A percentile compares a stretch with the other conserved stretches of the same genome.
These are phyloP conservation scores for Gaeumannomyces tritici DNA, from an alignment of 2,329 filamentous ascomycete genomes.

Conservation along the genomic window DNA sequence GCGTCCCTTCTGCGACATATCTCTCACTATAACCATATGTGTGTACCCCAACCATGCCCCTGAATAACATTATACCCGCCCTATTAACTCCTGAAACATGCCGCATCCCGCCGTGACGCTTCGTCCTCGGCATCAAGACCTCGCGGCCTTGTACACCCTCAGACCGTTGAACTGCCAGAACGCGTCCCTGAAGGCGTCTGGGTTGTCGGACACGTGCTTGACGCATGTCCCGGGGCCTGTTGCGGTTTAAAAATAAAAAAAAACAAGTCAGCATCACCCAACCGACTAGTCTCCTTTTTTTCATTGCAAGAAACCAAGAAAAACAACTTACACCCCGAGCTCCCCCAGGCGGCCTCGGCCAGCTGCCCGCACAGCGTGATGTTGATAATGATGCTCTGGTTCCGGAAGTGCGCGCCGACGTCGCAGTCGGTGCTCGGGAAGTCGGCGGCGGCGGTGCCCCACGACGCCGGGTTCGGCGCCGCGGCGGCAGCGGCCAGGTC, in stretches of 20 bases:
- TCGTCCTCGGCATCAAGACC: background rate
- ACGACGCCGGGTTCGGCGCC: conserved; percentile 48
- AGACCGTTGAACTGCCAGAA: conserved; percentile 59
- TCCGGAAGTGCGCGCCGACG: conserved; percentile 49
- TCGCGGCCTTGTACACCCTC: conserved; percentile 40
- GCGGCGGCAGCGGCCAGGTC: conserved; percentile 30
- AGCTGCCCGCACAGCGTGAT: conserved; percentile 55
- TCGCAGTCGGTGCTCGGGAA: conserved; percentile 55
- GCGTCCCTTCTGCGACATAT: too few species aligned
- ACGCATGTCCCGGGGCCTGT: conserved; percentile 39
- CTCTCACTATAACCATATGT: too few species aligned
- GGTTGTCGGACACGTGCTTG: conserved; percentile 48
- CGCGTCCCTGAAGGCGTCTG: conserved; percentile 43
- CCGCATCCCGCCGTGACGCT: too few species aligned
- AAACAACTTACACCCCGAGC: conserved; percentile 31
- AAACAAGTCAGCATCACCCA: background rate
- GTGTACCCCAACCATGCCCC: too few species aligned
- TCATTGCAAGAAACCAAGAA: conserved; percentile 6
- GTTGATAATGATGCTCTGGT: conserved; percentile 57
- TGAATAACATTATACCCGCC: too few species aligned
- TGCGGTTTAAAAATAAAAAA: too few species aligned
- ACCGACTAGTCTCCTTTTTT: too few species aligned
- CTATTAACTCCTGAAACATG: too few species aligned
- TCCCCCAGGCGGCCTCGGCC: conserved; percentile 34
- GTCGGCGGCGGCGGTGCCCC: conserved; percentile 54